phyloP scores from a whole-genome alignment of 2,329 filamentous ascomycete genomes.

The Penicillium palitans region DNA sequence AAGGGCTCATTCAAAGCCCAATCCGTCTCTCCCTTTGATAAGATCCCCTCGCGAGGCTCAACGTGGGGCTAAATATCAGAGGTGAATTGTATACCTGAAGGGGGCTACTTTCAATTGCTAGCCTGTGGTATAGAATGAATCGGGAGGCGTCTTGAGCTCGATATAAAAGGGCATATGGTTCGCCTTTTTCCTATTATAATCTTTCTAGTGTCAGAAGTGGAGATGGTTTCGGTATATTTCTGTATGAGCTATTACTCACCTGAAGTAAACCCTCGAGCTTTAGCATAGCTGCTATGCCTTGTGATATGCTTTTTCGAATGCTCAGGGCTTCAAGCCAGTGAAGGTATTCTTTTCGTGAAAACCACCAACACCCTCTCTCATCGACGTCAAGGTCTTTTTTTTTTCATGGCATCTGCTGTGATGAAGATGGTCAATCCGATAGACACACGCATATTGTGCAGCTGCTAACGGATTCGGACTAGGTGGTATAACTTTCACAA shows the following conservation, averaged over 20 bases:
- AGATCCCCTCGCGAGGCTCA: not conserved
- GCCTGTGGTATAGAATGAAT: slow-evolving; percentile 29
- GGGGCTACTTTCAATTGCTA: slow-evolving; percentile 25
- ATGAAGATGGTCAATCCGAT: slow-evolving; percentile 38
- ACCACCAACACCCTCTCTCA: not conserved
- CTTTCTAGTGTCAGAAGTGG: no score
- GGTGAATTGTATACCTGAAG: slow-evolving; percentile 33
- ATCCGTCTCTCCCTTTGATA: slow-evolving; percentile 1
- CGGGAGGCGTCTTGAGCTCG: slow-evolving; percentile 26
- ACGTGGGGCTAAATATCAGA: slow-evolving; percentile 30
- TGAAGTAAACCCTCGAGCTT: slow-evolving; percentile 20
- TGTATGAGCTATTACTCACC: not conserved
- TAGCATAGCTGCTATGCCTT: slow-evolving; percentile 9
- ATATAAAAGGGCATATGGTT: not conserved
- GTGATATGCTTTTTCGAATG: slow-evolving; percentile 20
- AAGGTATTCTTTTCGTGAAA: slow-evolving; percentile 27
- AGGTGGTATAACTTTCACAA: not conserved
- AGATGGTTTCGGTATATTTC: no score
- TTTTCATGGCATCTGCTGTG: no score
- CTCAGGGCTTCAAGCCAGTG: slow-evolving; percentile 36
- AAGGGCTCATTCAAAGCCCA: slow-evolving; percentile 9
- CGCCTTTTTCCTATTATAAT: no score
- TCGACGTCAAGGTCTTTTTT: no score
- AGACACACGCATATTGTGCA: not conserved
- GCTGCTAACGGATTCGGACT: slow-evolving; percentile 30